Evolutionary conservation across 345 rosid species (phyloP).

Genomic region (Geranium rotundifolium): DNA sequence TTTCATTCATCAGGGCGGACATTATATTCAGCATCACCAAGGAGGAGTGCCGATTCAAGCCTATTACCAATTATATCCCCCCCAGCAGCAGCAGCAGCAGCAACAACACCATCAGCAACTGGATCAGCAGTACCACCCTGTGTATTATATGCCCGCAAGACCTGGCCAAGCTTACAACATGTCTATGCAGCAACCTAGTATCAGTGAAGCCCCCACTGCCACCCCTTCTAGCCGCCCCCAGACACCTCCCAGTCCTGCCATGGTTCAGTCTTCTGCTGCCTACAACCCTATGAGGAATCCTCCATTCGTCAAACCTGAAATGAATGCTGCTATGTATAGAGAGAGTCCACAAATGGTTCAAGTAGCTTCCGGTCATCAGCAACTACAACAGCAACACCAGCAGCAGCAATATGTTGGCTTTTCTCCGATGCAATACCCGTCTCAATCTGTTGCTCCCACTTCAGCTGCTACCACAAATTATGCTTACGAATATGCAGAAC

Average conservation of each 20-base stretch:
- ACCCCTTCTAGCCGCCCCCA: slow-evolving; percentile 43
- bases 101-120: slow-evolving; percentile 56
- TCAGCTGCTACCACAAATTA: slow-evolving; percentile 42
- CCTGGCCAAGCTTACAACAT: slow-evolving; percentile 53
- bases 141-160: slow-evolving; percentile 57
- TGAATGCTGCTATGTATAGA: slow-evolving; percentile 58
- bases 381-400: slow-evolving; percentile 52
- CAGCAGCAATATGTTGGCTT: slow-evolving; percentile 77
- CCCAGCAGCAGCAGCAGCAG: slow-evolving; percentile 80
- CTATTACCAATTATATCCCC: slow-evolving; percentile 62
- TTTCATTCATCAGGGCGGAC: slow-evolving; percentile 53
- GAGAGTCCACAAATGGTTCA: slow-evolving; percentile 58
- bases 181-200: slow-evolving; percentile 46
- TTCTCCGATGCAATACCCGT: slow-evolving; percentile 72
- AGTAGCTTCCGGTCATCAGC: slow-evolving; percentile 57
- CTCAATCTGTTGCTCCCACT: slow-evolving; percentile 53
- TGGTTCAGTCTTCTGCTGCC: slow-evolving; percentile 36
- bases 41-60: slow-evolving; percentile 51
- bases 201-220: slow-evolving; percentile 37
- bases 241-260: slow-evolving; percentile 43
- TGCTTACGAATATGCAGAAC: slow-evolving; percentile 53
- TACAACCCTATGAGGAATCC: slow-evolving; percentile 51
- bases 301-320: slow-evolving; percentile 49
- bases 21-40: slow-evolving; percentile 59
- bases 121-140: slow-evolving; percentile 77